Evolutionary conservation across 495 filamentous ascomycete genomes (phyloP).

Genomic region (Xylaria curta): DNA sequence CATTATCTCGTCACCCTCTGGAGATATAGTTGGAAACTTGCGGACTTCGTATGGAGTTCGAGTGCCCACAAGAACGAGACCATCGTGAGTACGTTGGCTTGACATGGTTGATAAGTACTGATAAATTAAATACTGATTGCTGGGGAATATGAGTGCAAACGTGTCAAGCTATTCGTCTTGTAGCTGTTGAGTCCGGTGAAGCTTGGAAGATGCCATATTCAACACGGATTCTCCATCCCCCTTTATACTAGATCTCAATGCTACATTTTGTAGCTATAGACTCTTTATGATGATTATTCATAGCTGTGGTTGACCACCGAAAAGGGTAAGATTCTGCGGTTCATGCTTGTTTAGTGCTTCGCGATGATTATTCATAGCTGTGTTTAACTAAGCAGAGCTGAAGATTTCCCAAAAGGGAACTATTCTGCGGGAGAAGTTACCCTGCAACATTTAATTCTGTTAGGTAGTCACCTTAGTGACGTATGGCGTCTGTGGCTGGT

Average conservation of each 20-base stretch:
- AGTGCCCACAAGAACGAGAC: slow-evolving; percentile 47
- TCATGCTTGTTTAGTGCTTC: not conserved
- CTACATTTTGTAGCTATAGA: not conserved
- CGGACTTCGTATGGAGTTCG: slow-evolving; percentile 45
- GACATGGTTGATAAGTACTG: not conserved
- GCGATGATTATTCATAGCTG: not conserved
- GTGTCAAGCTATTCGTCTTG: not conserved
- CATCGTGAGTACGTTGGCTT: slow-evolving; percentile 42
- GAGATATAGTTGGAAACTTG: slow-evolving; percentile 46
- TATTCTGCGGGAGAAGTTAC: slow-evolving; percentile 1
- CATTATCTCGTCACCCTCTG: slow-evolving; percentile 45
- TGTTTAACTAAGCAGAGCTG: slow-evolving; percentile 1
- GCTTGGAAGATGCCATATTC: slow-evolving; percentile 17
- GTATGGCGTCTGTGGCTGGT: not conserved
- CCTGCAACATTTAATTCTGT: not conserved
- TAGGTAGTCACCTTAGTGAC: too few relatives aligned
- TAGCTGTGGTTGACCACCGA: not conserved
- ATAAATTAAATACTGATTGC: not conserved
- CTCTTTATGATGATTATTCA: not conserved
- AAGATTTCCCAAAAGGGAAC: slow-evolving; percentile 12
- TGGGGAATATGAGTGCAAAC: not conserved
- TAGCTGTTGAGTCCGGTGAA: not conserved
- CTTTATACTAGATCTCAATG: slow-evolving; percentile 4
- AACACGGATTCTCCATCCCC: not conserved
- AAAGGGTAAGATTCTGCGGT: slow-evolving; percentile 16